Evolutionary conservation across 75 land plant genomes (phyloP).

Genomic region (Cryptomeria japonica): DNA sequence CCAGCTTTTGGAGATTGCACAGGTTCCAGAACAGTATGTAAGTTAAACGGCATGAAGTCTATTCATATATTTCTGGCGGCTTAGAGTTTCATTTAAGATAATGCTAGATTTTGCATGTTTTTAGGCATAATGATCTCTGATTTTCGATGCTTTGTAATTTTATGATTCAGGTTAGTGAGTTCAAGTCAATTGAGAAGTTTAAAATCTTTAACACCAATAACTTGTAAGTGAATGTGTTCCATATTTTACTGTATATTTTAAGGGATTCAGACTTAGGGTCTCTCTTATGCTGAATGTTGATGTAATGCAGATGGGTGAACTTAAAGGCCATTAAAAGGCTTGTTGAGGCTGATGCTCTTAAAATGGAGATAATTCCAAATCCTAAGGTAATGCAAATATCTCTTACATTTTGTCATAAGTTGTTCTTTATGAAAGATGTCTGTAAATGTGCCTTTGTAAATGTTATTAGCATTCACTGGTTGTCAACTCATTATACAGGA

Average conservation of each 20-base stretch:
- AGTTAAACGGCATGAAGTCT: constrained; percentile 15
- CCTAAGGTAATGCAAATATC: constrained; percentile 63
- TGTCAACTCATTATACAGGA: constrained; percentile 34
- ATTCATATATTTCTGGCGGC: neutral
- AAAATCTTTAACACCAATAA: constrained; percentile 99
- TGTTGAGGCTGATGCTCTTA: constrained; percentile 88
- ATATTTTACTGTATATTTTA: neutral
- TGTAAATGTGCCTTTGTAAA: neutral
- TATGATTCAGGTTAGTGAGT: constrained; percentile 78
- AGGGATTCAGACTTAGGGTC: neutral
- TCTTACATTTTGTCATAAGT: neutral
- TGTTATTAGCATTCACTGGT: neutral
- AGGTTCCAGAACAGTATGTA: constrained; percentile 96
- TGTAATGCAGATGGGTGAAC: constrained; percentile 87
- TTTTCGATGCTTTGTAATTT: constrained; percentile 1
- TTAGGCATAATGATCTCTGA: neutral
- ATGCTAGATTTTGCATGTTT: neutral
- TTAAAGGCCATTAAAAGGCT: constrained; percentile 91
- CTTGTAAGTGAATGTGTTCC: constrained; percentile 56
- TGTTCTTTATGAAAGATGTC: neutral
- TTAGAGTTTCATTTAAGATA: neutral
- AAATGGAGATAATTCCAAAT: constrained; percentile 99
- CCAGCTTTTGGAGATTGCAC: constrained; percentile 99
- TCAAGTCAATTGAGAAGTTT: constrained; percentile 98
- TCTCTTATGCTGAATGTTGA: neutral